These are phyloP conservation scores for Colletotrichum higginsianum DNA, from an alignment of 2,329 filamentous ascomycete species.

Conservation along the genomic window DNA sequence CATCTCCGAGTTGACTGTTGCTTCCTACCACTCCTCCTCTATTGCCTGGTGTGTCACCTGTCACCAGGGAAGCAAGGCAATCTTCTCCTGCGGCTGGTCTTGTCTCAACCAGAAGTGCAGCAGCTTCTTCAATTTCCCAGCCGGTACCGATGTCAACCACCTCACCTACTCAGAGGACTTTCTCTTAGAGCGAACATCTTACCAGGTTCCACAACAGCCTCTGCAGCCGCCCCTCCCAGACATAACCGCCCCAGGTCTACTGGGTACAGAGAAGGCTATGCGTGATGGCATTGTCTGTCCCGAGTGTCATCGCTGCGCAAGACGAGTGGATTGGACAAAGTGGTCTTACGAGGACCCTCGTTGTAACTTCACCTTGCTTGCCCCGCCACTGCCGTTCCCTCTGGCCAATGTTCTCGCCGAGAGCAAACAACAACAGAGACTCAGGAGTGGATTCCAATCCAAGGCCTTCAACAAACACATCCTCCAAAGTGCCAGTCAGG, in stretches of 20 bases:
- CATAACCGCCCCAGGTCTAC: constrained; percentile 50
- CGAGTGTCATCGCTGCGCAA: constrained; percentile 72
- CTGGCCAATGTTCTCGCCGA: constrained; percentile 43
- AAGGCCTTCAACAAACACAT: constrained; percentile 41
- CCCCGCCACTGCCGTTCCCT: constrained; percentile 46
- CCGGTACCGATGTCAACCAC: constrained; percentile 44
- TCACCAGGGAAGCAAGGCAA: constrained; percentile 52
- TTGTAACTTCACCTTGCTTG: constrained; percentile 63
- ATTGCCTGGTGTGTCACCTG: constrained; percentile 53
- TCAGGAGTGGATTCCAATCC: constrained; percentile 9
- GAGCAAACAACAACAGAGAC: constrained; percentile 28
- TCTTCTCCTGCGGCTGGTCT: constrained; percentile 51
- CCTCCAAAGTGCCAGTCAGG: background rate
- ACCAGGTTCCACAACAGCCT: constrained; percentile 53
- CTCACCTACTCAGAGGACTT: constrained; percentile 71
- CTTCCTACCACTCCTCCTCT: constrained; percentile 22
- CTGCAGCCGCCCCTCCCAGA: constrained; percentile 57
- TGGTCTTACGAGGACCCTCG: constrained; percentile 71
- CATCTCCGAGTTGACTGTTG: constrained; percentile 31
- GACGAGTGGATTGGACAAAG: constrained; percentile 71
- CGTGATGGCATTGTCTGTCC: constrained; percentile 79
- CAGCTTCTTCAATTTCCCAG: constrained; percentile 62
- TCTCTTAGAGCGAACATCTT: constrained; percentile 66
- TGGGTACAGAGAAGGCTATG: constrained; percentile 64
- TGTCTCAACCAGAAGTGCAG: constrained; percentile 58